Base-by-base conservation (phyloP, 2,329 filamentous ascomycete genomes). In the Sphaerulina vaccinii region DNA sequence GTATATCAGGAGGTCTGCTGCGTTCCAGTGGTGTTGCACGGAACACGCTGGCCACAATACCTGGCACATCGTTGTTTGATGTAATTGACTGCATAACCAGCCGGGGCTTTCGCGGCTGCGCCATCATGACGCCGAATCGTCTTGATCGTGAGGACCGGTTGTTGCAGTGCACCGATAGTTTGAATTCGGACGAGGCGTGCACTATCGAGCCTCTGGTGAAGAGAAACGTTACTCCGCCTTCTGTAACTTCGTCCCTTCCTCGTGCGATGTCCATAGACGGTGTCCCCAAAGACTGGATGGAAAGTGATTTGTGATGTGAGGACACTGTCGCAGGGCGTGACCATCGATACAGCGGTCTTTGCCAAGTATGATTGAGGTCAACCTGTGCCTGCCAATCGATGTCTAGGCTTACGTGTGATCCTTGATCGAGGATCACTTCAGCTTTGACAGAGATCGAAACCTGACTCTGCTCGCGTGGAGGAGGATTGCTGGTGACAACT, bases 161-260 rank as follows among this genome's bases (percentile, higher is more conserved):
- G 58, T 89, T 85, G 32, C 91, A 83, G 63, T 89, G 87, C 13
- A 91, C 78, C 27, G 79, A 80, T 84, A 88, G 89, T 35, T 75
- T 74, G 67, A 93, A 90, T 43, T 83, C 75, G 39, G 87, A 78
- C 32, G 86, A 86, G 0, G 83, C 79, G 51, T 75, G 76, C 19
- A 88, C 75, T 47, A 78, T 75, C 18, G 70, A 64, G 10, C 86
- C 86, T 0, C 80, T 83, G 5, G 79, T 81, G 64, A 93, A 85
- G 35, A 86, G 90, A 72, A 92, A 83, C 29, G 85, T 88, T 51
- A 92, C 80, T 52, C 86, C 87, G 44, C 47, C 46, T 27, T 40
- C 49, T 2, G 44, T 44, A 19, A 9, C 29, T 5, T 40, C 38
- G 22, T 24, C 41, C 19, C 23, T 18, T 13, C 27, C 21, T 23